Conservation (phyloP, 2,329 filamentous ascomycete species). For the Elsinoe australis region DNA sequence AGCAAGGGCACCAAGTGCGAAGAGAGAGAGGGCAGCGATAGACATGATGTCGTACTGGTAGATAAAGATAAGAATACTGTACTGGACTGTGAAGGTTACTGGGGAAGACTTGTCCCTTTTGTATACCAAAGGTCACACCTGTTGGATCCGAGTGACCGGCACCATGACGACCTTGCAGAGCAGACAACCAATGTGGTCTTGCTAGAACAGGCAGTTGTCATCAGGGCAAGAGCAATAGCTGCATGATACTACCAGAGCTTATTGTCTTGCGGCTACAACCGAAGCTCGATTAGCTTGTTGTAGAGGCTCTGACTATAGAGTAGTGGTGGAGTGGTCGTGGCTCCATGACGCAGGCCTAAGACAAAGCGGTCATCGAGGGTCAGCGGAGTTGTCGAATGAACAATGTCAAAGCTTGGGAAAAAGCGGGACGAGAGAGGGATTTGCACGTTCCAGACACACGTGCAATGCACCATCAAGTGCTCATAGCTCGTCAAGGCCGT, state of each 20-base stretch:
- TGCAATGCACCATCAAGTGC: constrained; percentile 2
- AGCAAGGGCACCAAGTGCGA: constrained; percentile 9
- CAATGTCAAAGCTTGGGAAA: constrained; percentile 6
- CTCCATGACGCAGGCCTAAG: constrained; percentile 10
- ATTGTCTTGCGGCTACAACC: constrained; percentile 7
- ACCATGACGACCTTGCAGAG: constrained; percentile 12
- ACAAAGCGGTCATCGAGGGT: constrained; percentile 2
- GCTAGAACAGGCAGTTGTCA: constrained; percentile 13
- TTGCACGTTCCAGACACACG: constrained; percentile 7
- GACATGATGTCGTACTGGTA: neutral
- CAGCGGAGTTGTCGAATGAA: neutral
- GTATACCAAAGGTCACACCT: constrained; percentile 12
- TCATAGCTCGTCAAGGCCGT: constrained; percentile 3
- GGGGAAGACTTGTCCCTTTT: neutral
- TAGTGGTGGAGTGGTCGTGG: constrained; percentile 1
- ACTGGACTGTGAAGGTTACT: too few species aligned
- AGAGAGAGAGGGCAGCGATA: constrained; percentile 2
- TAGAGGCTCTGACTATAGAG: neutral
- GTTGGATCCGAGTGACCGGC: neutral
- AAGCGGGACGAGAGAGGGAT: constrained; percentile 1
- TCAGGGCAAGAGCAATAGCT: neutral
- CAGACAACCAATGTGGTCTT: neutral
- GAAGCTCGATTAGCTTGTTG: constrained; percentile 1
- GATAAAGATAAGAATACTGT: neutral
- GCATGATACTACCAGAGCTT: constrained; percentile 10